A percentile compares a stretch with the other conserved stretches of the same genome.
Evolutionary conservation across 768 basidiomycete genomes (phyloP).

Genomic region (Rickenella mellea): DNA sequence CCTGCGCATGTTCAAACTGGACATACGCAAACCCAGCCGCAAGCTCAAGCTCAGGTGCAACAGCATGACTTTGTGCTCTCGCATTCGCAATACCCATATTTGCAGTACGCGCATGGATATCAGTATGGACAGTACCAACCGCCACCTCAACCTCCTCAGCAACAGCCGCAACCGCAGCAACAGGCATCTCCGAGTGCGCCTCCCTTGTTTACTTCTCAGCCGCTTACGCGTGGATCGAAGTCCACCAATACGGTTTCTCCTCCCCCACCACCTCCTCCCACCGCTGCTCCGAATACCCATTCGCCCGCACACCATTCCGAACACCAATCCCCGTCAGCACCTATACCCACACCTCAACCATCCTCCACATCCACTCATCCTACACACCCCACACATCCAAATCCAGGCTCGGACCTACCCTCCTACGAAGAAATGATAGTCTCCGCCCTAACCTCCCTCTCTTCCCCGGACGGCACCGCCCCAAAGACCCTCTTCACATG

Average conservation of each 20-base stretch:
- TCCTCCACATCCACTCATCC: neutral
- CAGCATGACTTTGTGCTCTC: too few species aligned
- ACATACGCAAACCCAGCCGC: too few species aligned
- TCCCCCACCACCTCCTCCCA: neutral
- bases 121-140: too few species aligned
- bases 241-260: too few species aligned
- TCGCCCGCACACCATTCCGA: neutral
- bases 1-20: too few species aligned
- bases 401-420: constrained; percentile 48
- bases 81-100: too few species aligned
- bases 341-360: neutral
- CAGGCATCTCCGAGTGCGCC: neutral
- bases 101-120: too few species aligned
- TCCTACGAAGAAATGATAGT: constrained; percentile 92
- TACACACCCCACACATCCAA: constrained; percentile 1
- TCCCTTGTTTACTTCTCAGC: too few species aligned
- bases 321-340: neutral
- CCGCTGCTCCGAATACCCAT: neutral
- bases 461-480: constrained; percentile 65
- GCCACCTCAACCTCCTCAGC: neutral
- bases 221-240: too few species aligned
- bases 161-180: neutral
- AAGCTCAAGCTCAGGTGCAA: too few species aligned
- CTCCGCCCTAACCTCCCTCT: constrained; percentile 58
- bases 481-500: constrained; percentile 79